Evolutionary conservation across 805 yeast genomes (phyloP).

Genomic region (Metschnikowia santaceciliae): DNA sequence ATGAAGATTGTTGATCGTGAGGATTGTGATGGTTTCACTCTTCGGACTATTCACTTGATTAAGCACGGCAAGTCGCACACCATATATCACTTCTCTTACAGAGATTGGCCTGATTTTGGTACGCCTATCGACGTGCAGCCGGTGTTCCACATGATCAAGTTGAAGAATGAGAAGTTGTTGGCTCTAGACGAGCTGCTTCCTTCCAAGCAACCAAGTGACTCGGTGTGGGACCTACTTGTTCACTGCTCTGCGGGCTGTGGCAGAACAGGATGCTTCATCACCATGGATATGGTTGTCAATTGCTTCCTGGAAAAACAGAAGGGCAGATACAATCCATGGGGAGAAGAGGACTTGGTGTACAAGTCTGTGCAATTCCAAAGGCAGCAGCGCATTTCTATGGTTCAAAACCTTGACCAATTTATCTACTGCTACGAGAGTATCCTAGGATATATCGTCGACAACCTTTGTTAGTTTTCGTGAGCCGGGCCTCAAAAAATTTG

Average conservation of each 20-base stretch:
- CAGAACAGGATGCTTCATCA: constrained; percentile 50
- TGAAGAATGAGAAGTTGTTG: constrained; percentile 27
- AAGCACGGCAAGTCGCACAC: constrained; percentile 13
- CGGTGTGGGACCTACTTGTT: constrained; percentile 29
- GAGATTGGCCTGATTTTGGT: constrained; percentile 48
- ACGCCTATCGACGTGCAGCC: constrained; percentile 32
- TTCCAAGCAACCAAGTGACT: not conserved
- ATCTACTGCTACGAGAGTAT: constrained; percentile 63
- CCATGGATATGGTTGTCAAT: constrained; percentile 40
- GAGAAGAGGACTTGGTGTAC: constrained; percentile 51
- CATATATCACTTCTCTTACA: constrained; percentile 38
- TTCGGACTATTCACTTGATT: constrained; percentile 9
- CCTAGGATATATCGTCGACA: constrained; percentile 12
- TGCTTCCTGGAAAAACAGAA: constrained; percentile 19
- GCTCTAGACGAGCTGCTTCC: constrained; percentile 5
- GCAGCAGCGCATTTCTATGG: constrained; percentile 78
- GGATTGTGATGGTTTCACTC: constrained; percentile 15
- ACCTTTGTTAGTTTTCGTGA: constrained; percentile 7
- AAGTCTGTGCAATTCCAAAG: constrained; percentile 64
- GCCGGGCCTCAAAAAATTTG: not conserved
- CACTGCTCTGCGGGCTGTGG: constrained; percentile 65
- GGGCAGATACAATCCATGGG: constrained; percentile 25
- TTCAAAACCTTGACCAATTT: constrained; percentile 74
- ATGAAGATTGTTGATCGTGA: constrained; percentile 11
- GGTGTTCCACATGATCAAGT: constrained; percentile 29